Percentiles rank a stretch among this genome's conserved stretches.
phyloP scores from a whole-genome alignment of 1,139 yeast genomes.

The Candida sp. region DNA sequence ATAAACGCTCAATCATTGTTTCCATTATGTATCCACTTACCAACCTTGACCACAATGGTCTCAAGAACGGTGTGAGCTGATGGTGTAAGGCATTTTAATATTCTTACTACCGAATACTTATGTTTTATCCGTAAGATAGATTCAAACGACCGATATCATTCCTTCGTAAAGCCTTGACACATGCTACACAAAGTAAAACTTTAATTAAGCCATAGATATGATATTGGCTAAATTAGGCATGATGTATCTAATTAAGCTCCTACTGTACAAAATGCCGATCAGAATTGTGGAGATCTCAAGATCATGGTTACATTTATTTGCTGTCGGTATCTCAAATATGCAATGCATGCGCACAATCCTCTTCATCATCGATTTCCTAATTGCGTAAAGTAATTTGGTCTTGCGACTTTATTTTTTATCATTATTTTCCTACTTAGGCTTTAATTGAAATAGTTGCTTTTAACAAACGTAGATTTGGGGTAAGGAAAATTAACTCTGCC shows the following conservation, averaged over 20 bases:
- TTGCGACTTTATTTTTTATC: background rate
- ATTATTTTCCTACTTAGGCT: constrained; percentile 2
- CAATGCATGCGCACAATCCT: background rate
- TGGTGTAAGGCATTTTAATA: no score
- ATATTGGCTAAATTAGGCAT: background rate
- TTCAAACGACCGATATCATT: background rate
- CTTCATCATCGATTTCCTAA: background rate
- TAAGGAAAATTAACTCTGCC: background rate
- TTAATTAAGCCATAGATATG: no score
- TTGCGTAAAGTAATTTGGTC: background rate
- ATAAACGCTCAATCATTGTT: background rate
- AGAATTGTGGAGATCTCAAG: background rate
- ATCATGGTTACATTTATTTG: background rate
- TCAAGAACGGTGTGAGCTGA: no score
- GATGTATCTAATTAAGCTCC: background rate
- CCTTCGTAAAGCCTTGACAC: background rate
- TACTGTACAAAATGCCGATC: background rate
- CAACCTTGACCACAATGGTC: background rate
- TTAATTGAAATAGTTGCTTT: constrained; percentile 3
- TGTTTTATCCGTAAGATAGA: no score
- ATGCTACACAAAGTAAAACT: background rate
- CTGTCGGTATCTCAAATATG: background rate
- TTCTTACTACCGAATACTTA: no score
- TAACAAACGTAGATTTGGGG: constrained; percentile 1
- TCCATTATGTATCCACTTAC: background rate